Base-by-base conservation (phyloP, 164 flowering plant genomes). In the Brasenia schreberi region DNA sequence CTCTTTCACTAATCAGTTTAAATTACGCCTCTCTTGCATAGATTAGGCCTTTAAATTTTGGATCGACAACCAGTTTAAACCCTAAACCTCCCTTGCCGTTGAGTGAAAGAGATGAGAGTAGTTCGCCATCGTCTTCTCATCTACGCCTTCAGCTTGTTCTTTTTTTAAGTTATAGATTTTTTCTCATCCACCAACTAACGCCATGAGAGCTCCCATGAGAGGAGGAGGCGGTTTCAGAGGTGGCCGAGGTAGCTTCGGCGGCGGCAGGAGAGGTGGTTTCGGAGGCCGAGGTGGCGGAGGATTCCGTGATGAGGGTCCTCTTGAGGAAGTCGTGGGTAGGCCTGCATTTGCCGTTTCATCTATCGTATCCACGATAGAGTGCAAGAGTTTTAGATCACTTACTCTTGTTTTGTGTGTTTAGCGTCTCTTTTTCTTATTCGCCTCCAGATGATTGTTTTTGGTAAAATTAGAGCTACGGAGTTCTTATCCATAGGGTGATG, bases 221-320 rank as follows among this genome's bases (percentile, higher is more conserved):
- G 82, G 85, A 58, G 77, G 81, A 62, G 86, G 87, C 18, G 77
- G 82, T 5, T 79, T 79, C 49, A 65, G 85, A 27, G 86, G 82
- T 19, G 10, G 19, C 5, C 58, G 81, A 5, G 69, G 83, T 2
- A 72, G 77, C 6, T 79, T 84, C 9, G 73, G 83, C 23, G 71
- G 88, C 0, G 66, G 81, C 5, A 68, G 83, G 18, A 68, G 79
- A 19, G 76, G 84, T 16, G 67, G 82, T 5, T 64, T 69, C 18
- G 70, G 73, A 16, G 80, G 82, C 61, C 76, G 85, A 12, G 65
- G 82, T 17, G 81, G 85, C 9, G 67, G 71, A 16, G 72, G 68
- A n/a, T 81, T 71, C 62, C 86, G 88, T 62, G 92, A 90, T 65
- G 96, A 90, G 67, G 94, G 90, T 4, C 96, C 94, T 62, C 96